Conservation (phyloP, 2,329 filamentous ascomycete species). For the Beauveria asiatica region DNA sequence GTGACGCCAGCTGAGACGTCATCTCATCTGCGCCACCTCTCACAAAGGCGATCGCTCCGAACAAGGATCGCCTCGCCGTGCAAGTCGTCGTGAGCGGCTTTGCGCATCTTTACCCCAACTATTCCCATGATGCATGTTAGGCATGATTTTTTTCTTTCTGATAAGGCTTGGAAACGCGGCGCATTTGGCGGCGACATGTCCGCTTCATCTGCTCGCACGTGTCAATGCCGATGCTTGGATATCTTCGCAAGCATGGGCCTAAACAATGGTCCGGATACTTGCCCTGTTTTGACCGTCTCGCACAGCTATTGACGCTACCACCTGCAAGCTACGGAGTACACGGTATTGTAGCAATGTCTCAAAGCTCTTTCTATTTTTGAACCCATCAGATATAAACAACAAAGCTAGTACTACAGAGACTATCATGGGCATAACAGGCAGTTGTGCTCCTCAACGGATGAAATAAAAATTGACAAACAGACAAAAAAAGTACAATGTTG, state of each 20-base stretch:
- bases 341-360: not conserved
- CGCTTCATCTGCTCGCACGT: not conserved
- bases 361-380: not conserved
- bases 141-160: not conserved
- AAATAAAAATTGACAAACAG: not conserved
- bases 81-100: not conserved
- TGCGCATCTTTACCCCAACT: not conserved
- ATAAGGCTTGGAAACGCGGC: not conserved
- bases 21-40: not conserved
- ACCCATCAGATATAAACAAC: not conserved
- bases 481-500: conserved; percentile 4
- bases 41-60: not conserved
- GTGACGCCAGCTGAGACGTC: not conserved
- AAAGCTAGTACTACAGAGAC: conserved; percentile 8
- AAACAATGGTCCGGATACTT: too few species aligned
- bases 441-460: not conserved
- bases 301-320: not conserved
- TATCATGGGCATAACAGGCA: not conserved
- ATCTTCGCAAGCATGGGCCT: too few species aligned
- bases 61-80: not conserved
- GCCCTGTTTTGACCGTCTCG: too few species aligned
- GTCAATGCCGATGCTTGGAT: not conserved
- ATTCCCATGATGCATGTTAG: not conserved
- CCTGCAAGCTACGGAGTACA: not conserved
- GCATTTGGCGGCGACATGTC: not conserved